phyloP scores from a whole-genome alignment of 1,284 basidiomycete genomes.

The Laetiporus sulphureus region DNA sequence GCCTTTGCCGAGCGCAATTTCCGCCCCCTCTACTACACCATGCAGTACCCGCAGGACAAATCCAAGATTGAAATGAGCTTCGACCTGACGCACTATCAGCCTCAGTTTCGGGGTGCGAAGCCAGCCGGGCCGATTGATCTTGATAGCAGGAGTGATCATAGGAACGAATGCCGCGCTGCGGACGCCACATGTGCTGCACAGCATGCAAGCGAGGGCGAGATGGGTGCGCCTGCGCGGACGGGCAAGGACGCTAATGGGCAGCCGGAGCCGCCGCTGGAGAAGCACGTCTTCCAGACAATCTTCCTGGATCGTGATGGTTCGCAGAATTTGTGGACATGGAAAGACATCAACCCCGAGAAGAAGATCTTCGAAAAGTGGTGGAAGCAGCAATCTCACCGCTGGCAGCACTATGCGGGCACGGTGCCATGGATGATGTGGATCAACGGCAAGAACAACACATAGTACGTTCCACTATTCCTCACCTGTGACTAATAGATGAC shows the following conservation, averaged over 20 bases:
- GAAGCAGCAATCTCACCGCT: conserved; percentile 55
- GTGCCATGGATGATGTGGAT: conserved; percentile 60
- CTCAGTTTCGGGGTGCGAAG: conserved; percentile 33
- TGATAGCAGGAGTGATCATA: conserved; percentile 14
- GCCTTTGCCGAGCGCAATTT: conserved; percentile 42
- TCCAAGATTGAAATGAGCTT: conserved; percentile 61
- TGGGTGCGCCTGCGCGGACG: conserved; percentile 15
- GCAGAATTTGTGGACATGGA: conserved; percentile 43
- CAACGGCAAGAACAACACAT: conserved; percentile 43
- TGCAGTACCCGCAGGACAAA: conserved; percentile 47
- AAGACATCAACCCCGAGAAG: conserved; percentile 43
- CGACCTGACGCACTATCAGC: conserved; percentile 51
- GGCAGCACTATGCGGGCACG: conserved; percentile 49
- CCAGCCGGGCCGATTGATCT: conserved; percentile 20
- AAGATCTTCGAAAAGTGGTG: conserved; percentile 53
- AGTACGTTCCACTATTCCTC: conserved; percentile 30
- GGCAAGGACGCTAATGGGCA: conserved; percentile 17
- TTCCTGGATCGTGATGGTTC: conserved; percentile 49
- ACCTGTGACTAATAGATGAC: conserved; percentile 19
- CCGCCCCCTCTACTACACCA: conserved; percentile 50
- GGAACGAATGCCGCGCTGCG: conserved; percentile 16
- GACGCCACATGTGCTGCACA: conserved; percentile 13
- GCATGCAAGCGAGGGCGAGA: conserved; percentile 11
- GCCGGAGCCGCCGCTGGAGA: conserved; percentile 26
- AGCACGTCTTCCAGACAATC: conserved; percentile 62